Conservation (phyloP, 106 monocot species). For the Platanthera guangdongensis region DNA sequence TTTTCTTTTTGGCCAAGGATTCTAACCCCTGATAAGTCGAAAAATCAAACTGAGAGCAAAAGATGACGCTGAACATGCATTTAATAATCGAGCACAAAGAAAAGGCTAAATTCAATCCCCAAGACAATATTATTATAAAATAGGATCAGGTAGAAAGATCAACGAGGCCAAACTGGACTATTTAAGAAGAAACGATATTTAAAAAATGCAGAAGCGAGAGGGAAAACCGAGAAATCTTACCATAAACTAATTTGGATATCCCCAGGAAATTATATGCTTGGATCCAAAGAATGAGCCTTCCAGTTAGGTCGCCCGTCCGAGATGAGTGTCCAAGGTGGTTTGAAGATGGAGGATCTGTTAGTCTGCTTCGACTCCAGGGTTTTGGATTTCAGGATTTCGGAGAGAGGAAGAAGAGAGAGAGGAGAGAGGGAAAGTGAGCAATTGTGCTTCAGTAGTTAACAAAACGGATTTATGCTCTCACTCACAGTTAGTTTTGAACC, state of each 20-base stretch:
- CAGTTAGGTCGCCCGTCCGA: neutral
- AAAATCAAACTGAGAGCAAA: neutral
- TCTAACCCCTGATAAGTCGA: too few relatives aligned
- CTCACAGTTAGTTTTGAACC: neutral
- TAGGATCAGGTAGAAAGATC: neutral
- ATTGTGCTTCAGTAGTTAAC: neutral
- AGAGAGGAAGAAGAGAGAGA: neutral
- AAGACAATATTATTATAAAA: neutral
- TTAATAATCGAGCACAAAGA: neutral
- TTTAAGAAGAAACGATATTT: too few relatives aligned
- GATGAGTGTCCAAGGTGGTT: neutral
- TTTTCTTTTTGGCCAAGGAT: too few relatives aligned
- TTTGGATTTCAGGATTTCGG: neutral
- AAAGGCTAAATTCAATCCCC: neutral
- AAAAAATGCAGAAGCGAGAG: neutral
- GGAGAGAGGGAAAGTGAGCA: neutral
- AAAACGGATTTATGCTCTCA: conserved; percentile 3
- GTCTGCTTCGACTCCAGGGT: neutral
- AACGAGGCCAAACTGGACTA: neutral
- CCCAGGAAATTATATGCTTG: neutral
- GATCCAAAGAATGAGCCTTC: neutral
- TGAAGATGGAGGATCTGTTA: neutral
- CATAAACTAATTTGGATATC: neutral
- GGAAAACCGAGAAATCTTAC: neutral
- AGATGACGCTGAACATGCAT: neutral